These are phyloP conservation scores for Globisporangium alternatum DNA, from an alignment of 352 stramenopile genomes.

Conservation along the genomic window DNA sequence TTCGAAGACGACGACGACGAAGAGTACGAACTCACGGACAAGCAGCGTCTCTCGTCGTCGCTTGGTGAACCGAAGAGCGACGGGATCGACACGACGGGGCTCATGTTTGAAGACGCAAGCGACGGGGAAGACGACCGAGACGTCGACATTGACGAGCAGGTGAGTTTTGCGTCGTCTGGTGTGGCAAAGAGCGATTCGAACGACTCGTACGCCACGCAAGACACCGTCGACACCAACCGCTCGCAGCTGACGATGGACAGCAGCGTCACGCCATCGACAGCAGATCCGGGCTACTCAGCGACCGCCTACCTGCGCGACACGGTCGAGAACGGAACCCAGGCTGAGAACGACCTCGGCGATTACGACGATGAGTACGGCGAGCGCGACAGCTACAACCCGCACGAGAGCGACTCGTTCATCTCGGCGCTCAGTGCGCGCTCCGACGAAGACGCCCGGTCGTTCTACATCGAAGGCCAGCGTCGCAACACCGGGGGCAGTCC, in stretches of 20 bases:
- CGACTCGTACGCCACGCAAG: constrained; percentile 15
- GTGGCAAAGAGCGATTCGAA: constrained; percentile 2
- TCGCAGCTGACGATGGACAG: constrained; percentile 12
- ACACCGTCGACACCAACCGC: constrained; percentile 14
- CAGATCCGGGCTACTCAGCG: constrained; percentile 21
- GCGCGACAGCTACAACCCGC: constrained; percentile 26
- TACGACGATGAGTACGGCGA: constrained; percentile 28
- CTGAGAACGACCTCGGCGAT: constrained; percentile 27
- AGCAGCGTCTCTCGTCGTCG: neutral
- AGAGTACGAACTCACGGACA: neutral
- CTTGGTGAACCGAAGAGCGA: constrained; percentile 8
- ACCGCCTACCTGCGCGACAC: constrained; percentile 30
- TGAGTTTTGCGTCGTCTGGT: constrained; percentile 9
- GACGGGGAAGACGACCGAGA: constrained; percentile 12
- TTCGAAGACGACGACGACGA: constrained; percentile 7
- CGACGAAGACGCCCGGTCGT: constrained; percentile 46
- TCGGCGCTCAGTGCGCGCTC: constrained; percentile 61
- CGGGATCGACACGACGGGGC: constrained; percentile 3
- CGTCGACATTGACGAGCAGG: constrained; percentile 13
- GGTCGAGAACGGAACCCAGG: constrained; percentile 13
- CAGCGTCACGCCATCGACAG: constrained; percentile 19
- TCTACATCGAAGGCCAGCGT: constrained; percentile 43
- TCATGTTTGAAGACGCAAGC: neutral
- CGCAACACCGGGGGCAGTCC: constrained; percentile 13
- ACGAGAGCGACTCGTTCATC: constrained; percentile 39